These are phyloP conservation scores for Suhomyces kilbournensis DNA, from an alignment of 805 yeast species.

Conservation along the genomic window DNA sequence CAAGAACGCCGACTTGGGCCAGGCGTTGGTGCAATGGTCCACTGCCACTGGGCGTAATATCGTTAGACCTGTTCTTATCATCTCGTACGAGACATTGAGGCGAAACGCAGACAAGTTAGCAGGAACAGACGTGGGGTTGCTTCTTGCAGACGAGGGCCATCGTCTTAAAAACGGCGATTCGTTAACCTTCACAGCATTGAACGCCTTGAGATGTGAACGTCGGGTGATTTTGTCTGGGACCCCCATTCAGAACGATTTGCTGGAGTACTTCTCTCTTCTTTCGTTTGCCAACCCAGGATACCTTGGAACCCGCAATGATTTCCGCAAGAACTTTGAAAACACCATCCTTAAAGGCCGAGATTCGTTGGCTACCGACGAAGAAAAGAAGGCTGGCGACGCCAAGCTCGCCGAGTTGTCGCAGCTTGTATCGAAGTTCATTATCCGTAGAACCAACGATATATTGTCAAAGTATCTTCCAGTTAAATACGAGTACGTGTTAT, in stretches of 20 bases:
- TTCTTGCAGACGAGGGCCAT: constrained; percentile 58
- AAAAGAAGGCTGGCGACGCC: constrained; percentile 62
- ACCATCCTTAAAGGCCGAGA: constrained; percentile 84
- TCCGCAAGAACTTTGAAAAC: constrained; percentile 78
- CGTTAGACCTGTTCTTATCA: constrained; percentile 89
- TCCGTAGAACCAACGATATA: constrained; percentile 92
- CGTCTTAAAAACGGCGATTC: constrained; percentile 73
- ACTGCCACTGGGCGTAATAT: constrained; percentile 81
- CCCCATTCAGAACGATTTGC: constrained; percentile 92
- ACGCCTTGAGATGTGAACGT: constrained; percentile 79
- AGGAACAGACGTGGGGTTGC: constrained; percentile 77
- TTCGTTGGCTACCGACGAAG: constrained; percentile 81
- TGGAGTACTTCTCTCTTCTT: constrained; percentile 87
- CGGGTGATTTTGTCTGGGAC: constrained; percentile 94
- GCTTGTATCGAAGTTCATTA: constrained; percentile 84
- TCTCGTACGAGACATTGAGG: constrained; percentile 90
- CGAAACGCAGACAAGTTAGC: constrained; percentile 75
- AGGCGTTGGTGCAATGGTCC: constrained; percentile 78
- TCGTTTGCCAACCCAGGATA: constrained; percentile 94
- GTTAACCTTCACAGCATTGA: constrained; percentile 80
- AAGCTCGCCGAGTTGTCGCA: constrained; percentile 69
- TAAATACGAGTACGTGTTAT: constrained; percentile 95
- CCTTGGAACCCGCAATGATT: constrained; percentile 79
- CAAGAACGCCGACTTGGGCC: constrained; percentile 64
- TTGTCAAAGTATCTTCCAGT: constrained; percentile 91